These are phyloP conservation scores for Arthrobotrys pseudoclavata DNA, from an alignment of 2,329 filamentous ascomycete genomes.

Conservation along the genomic window DNA sequence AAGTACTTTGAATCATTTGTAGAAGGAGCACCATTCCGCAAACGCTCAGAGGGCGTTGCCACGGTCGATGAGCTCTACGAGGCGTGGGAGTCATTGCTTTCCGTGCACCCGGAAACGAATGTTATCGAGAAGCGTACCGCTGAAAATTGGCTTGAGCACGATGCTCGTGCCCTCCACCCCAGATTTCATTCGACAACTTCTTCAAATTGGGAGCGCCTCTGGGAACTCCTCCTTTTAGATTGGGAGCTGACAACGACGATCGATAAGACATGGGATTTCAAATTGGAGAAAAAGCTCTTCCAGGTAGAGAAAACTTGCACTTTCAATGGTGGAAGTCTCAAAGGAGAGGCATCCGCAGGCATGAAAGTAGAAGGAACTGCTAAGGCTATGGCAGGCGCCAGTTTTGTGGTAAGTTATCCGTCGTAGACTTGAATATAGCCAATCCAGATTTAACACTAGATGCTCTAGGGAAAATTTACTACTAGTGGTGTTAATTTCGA, in stretches of 20 bases:
- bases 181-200: constrained; percentile 29
- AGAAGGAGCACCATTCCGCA: constrained; percentile 21
- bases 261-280: constrained; percentile 50
- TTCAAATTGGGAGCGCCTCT: constrained; percentile 34
- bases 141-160: constrained; percentile 49
- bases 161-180: constrained; percentile 43
- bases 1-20: constrained; percentile 37
- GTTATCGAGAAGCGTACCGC: constrained; percentile 42
- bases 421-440: constrained; percentile 1
- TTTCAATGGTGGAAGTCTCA: constrained; percentile 45
- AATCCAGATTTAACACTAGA: constrained; percentile 25
- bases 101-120: constrained; percentile 38
- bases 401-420: constrained; percentile 36
- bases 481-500: constrained; percentile 43
- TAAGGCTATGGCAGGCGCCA: constrained; percentile 46
- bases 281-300: constrained; percentile 43
- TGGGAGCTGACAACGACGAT: constrained; percentile 14
- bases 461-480: constrained; percentile 48
- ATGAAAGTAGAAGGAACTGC: constrained; percentile 33
- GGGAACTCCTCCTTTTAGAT: constrained; percentile 15
- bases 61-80: constrained; percentile 43
- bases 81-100: constrained; percentile 43
- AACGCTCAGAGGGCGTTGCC: constrained; percentile 34
- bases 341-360: constrained; percentile 37
- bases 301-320: constrained; percentile 48